These are phyloP conservation scores for Nemania abortiva DNA, from an alignment of 2,329 filamentous ascomycete genomes.

Conservation along the genomic window DNA sequence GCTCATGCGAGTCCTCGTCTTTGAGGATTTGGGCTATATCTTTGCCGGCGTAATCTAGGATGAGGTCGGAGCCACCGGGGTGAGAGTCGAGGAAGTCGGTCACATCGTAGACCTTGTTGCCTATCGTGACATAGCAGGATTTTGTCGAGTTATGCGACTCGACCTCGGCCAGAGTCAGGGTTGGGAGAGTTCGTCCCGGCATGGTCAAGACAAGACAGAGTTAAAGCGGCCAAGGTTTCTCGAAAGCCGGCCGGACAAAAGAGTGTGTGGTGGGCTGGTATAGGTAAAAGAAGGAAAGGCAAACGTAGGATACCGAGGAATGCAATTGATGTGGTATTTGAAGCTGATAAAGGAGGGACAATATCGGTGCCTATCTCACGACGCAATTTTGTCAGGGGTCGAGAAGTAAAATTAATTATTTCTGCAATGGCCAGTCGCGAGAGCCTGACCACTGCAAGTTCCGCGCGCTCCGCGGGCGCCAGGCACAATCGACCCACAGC, in stretches of 20 bases:
- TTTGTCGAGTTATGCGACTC: slow-evolving; percentile 80
- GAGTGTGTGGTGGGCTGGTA: slow-evolving; percentile 7
- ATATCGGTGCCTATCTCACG: slow-evolving; percentile 10
- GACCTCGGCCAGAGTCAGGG: slow-evolving; percentile 83
- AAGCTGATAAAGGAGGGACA: slow-evolving; percentile 32
- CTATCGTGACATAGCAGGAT: slow-evolving; percentile 94
- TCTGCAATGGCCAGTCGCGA: slow-evolving; percentile 12
- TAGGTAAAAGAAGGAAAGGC: slow-evolving; percentile 19
- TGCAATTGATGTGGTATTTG: slow-evolving; percentile 7
- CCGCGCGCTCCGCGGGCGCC: slow-evolving; percentile 34
- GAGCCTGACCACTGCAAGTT: background rate
- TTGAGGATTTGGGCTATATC: slow-evolving; percentile 86
- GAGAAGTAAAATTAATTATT: slow-evolving; percentile 38
- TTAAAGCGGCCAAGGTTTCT: background rate
- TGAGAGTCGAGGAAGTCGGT: slow-evolving; percentile 92
- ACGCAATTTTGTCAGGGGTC: slow-evolving; percentile 28
- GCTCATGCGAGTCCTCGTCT: slow-evolving; percentile 83
- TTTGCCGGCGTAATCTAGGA: slow-evolving; percentile 90
- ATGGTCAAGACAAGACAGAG: slow-evolving; percentile 62
- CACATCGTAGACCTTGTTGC: slow-evolving; percentile 92
- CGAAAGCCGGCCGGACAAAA: background rate
- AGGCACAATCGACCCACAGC: slow-evolving; percentile 39
- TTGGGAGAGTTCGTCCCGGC: slow-evolving; percentile 85
- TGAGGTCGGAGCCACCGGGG: slow-evolving; percentile 88
- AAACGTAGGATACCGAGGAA: slow-evolving; percentile 15